Conservation (phyloP, 73 alveolate species). For the Paramecium caudatum region DNA sequence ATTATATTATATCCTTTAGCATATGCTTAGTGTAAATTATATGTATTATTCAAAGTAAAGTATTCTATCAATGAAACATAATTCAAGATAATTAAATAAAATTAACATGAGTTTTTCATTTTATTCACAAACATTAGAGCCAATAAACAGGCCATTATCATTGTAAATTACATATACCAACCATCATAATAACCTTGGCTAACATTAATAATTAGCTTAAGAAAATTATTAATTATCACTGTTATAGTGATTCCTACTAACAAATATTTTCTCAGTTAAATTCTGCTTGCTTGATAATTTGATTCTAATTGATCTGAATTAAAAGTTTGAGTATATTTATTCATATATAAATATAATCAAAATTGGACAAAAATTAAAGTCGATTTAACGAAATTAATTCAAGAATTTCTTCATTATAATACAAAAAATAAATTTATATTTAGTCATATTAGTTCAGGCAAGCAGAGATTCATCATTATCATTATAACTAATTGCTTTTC, state of each 20-base stretch:
- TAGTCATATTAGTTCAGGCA: no score
- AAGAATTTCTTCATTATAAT: no score
- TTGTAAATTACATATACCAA: background rate
- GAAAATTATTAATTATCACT: background rate
- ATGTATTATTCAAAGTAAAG: background rate
- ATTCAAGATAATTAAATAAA: background rate
- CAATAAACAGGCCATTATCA: background rate
- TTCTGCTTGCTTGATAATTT: background rate
- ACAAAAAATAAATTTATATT: no score
- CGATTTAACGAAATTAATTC: no score
- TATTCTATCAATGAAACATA: conserved; percentile 7
- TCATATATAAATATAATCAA: no score
- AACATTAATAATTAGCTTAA: background rate
- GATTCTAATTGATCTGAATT: background rate
- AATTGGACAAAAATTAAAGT: no score
- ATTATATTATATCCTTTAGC: conserved; percentile 31
- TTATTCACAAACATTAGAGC: background rate
- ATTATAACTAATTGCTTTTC: no score
- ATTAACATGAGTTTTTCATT: background rate
- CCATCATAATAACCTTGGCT: background rate
- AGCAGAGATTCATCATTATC: no score
- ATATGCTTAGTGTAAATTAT: background rate
- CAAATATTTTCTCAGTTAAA: background rate
- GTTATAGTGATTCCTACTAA: background rate
- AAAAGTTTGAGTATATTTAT: background rate